phyloP scores from a whole-genome alignment of 2,329 filamentous ascomycete species.

The Neofusicoccum kwambonambiense region DNA sequence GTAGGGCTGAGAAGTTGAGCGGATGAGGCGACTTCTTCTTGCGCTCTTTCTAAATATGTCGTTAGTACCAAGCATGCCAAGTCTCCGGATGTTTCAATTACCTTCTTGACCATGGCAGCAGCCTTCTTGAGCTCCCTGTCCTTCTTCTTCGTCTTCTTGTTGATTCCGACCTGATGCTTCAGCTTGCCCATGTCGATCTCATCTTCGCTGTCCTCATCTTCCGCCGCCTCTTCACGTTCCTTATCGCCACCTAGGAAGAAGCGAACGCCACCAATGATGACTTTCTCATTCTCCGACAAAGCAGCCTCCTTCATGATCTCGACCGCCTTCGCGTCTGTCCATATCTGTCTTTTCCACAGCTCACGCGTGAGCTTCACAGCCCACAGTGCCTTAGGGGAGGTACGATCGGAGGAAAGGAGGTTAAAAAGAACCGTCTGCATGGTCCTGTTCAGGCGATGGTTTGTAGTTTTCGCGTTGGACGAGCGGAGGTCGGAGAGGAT shows the following conservation, averaged over 20 bases:
- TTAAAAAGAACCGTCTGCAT: conserved; percentile 94
- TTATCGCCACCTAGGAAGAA: conserved; percentile 97
- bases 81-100: background rate
- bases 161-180: conserved; percentile 83
- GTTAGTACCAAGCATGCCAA: background rate
- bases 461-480: conserved; percentile 81
- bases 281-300: conserved; percentile 88
- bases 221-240: conserved; percentile 81
- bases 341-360: conserved; percentile 94
- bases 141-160: conserved; percentile 94
- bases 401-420: conserved; percentile 79
- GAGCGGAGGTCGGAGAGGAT: conserved; percentile 88
- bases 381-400: conserved; percentile 87
- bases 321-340: conserved; percentile 93
- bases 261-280: conserved; percentile 78
- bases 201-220: conserved; percentile 83
- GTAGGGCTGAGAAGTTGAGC: conserved; percentile 93
- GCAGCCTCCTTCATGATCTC: conserved; percentile 96
- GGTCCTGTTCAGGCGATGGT: conserved; percentile 89
- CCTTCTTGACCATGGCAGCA: conserved; percentile 72
- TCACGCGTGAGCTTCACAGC: conserved; percentile 93
- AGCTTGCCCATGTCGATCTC: conserved; percentile 76
- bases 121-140: conserved; percentile 77
- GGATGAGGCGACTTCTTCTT: conserved; percentile 86
- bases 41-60: conserved; percentile 56